Percentiles rank a stretch among this genome's conserved stretches.
phyloP scores from a whole-genome alignment of 2,329 filamentous ascomycete genomes.

The Hymenoscyphus linearis region DNA sequence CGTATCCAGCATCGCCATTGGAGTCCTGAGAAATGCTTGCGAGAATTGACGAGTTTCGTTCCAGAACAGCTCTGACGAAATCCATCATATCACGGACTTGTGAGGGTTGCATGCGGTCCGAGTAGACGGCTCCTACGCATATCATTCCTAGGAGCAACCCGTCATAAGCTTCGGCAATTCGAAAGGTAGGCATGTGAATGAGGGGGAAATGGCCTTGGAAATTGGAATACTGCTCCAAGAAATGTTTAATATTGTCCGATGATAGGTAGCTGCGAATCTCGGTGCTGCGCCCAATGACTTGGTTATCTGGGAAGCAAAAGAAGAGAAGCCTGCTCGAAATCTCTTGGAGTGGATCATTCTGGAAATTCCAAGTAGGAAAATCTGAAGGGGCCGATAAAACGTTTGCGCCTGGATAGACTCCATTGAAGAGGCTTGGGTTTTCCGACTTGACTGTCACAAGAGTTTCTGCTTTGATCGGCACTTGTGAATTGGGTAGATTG shows the following conservation, averaged over 20 bases:
- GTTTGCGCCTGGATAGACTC: conserved; percentile 20
- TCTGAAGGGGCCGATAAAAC: conserved; percentile 31
- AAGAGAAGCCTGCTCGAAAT: conserved; percentile 51
- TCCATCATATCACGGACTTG: conserved; percentile 66
- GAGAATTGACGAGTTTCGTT: conserved; percentile 50
- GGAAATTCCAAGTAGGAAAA: conserved; percentile 38
- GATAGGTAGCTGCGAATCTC: conserved; percentile 52
- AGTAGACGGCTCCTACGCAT: conserved; percentile 71
- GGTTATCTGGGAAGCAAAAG: conserved; percentile 53
- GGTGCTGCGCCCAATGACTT: conserved; percentile 49
- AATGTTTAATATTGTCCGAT: conserved; percentile 63
- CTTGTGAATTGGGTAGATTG: conserved; percentile 65
- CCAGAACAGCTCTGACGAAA: conserved; percentile 52
- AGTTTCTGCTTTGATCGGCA: conserved; percentile 52
- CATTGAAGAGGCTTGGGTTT: conserved; percentile 28
- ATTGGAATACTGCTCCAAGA: conserved; percentile 65
- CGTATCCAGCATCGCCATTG: conserved; percentile 36
- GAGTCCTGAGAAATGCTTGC: conserved; percentile 39
- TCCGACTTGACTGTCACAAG: conserved; percentile 43
- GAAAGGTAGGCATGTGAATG: conserved; percentile 67
- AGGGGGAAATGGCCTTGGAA: conserved; percentile 71
- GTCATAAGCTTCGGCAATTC: conserved; percentile 59
- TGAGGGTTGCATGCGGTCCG: conserved; percentile 52
- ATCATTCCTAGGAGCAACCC: conserved; percentile 65
- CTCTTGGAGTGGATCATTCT: conserved; percentile 44